Percentiles rank a stretch among this genome's conserved stretches.
These are phyloP conservation scores for Aspergillus arachidicola DNA, from an alignment of 2,329 filamentous ascomycete genomes.

Conservation along the genomic window DNA sequence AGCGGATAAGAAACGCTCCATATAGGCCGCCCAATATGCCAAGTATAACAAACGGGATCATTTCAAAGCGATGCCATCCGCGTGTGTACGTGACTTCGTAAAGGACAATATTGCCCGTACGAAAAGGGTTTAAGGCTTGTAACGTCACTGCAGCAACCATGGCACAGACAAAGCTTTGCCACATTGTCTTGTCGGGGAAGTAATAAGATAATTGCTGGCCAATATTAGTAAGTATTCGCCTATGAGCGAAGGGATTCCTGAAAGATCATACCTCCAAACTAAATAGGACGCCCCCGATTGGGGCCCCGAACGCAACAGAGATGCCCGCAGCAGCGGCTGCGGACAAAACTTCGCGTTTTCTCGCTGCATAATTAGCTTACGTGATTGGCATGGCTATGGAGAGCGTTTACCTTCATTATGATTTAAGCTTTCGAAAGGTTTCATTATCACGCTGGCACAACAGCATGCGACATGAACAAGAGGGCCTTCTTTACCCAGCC, in stretches of 20 bases:
- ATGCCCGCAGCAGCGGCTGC: slow-evolving; percentile 91
- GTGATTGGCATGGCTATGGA: neutral
- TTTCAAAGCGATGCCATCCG: slow-evolving; percentile 92
- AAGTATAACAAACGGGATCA: slow-evolving; percentile 82
- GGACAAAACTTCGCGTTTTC: slow-evolving; percentile 90
- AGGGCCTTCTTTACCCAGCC: slow-evolving; percentile 95
- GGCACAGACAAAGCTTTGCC: slow-evolving; percentile 98
- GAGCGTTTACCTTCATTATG: slow-evolving; percentile 74
- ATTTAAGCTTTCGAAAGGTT: slow-evolving; percentile 78
- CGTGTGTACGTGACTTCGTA: slow-evolving; percentile 94
- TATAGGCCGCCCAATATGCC: slow-evolving; percentile 92
- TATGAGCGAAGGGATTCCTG: neutral
- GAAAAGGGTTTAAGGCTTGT: slow-evolving; percentile 90
- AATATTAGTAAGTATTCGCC: neutral
- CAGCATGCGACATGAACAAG: slow-evolving; percentile 96
- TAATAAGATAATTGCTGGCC: slow-evolving; percentile 86
- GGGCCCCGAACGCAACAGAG: slow-evolving; percentile 90
- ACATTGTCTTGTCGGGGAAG: slow-evolving; percentile 99
- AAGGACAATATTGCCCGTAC: slow-evolving; percentile 90
- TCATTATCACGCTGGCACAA: slow-evolving; percentile 92
- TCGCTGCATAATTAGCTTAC: slow-evolving; percentile 57
- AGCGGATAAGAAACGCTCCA: slow-evolving; percentile 89
- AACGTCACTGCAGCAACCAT: slow-evolving; percentile 97
- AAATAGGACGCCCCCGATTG: slow-evolving; percentile 92
- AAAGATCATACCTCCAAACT: slow-evolving; percentile 76